phyloP scores from a whole-genome alignment of 148 eudicot species.

The Silene latifolia region DNA sequence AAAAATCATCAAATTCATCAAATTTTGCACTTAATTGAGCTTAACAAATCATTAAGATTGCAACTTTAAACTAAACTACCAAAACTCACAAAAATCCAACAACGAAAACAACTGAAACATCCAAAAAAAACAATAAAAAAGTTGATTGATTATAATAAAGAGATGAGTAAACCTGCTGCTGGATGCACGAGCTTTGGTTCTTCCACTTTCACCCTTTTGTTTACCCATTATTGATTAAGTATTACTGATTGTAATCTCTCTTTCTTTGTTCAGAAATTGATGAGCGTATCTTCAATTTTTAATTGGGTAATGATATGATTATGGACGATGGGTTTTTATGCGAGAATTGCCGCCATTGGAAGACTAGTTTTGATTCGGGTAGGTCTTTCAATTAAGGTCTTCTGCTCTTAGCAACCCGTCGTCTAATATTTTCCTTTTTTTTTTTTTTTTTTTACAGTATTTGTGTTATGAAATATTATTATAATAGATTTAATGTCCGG shows the following conservation, averaged over 20 bases:
- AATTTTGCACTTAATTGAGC: neutral
- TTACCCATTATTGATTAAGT: conserved; percentile 61
- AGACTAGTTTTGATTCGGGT: neutral
- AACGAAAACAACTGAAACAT: neutral
- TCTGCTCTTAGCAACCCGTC: neutral
- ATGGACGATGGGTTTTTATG: neutral
- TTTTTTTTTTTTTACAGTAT: too few relatives aligned
- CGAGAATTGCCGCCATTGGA: neutral
- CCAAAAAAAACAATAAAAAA: neutral
- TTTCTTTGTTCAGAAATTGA: neutral
- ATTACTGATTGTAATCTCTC: neutral
- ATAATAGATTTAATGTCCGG: too few relatives aligned
- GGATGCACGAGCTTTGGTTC: conserved; percentile 91
- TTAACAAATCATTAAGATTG: neutral
- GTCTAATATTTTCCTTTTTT: too few relatives aligned
- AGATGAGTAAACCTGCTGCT: conserved; percentile 67
- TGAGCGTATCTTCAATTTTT: too few relatives aligned
- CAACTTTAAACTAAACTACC: neutral
- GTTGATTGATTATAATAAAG: neutral
- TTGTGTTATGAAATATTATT: too few relatives aligned
- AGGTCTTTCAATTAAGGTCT: neutral
- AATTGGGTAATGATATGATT: neutral
- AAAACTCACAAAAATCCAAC: conserved; percentile 4
- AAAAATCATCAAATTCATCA: conserved; percentile 1
- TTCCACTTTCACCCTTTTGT: conserved; percentile 75